A percentile compares a stretch with the other conserved stretches of the same genome.
phyloP scores from a whole-genome alignment of 768 basidiomycete genomes.

The Lactifluus pinguis region DNA sequence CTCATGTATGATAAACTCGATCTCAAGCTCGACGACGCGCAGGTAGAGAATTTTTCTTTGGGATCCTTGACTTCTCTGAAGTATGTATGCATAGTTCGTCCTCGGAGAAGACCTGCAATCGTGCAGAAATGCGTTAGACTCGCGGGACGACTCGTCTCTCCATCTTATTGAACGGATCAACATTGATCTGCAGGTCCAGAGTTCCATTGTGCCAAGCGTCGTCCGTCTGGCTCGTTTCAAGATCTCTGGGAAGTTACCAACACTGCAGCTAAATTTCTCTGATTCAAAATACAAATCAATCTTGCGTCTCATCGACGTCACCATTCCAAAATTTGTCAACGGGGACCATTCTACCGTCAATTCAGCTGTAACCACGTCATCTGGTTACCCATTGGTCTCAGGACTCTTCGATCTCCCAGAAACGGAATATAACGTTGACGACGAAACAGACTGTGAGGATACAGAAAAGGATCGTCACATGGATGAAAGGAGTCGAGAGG shows the following conservation, averaged over 20 bases:
- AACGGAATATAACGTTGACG: slow-evolving; percentile 63
- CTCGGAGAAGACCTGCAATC: slow-evolving; percentile 76
- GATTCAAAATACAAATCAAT: slow-evolving; percentile 86
- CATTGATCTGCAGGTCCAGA: slow-evolving; percentile 82
- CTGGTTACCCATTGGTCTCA: slow-evolving; percentile 44
- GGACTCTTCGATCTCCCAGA: slow-evolving; percentile 45
- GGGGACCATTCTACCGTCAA: slow-evolving; percentile 21
- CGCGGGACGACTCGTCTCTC: slow-evolving; percentile 46
- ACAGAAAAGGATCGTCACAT: slow-evolving; percentile 53
- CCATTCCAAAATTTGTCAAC: slow-evolving; percentile 73
- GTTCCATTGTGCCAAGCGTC: slow-evolving; percentile 82
- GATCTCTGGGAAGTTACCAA: slow-evolving; percentile 79
- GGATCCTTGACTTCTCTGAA: not conserved
- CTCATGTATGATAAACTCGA: slow-evolving; percentile 93
- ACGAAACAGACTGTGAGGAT: slow-evolving; percentile 36
- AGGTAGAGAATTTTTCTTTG: slow-evolving; percentile 42
- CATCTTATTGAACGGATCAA: slow-evolving; percentile 91
- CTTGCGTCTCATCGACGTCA: slow-evolving; percentile 87
- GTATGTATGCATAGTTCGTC: slow-evolving; percentile 52
- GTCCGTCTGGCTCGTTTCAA: slow-evolving; percentile 83
- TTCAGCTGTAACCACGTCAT: slow-evolving; percentile 8
- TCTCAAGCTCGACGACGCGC: slow-evolving; percentile 77
- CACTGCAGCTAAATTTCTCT: slow-evolving; percentile 81
- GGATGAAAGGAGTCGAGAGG: slow-evolving; percentile 40
- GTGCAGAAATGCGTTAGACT: slow-evolving; percentile 71